A percentile compares a stretch with the other conserved stretches of the same genome.
Evolutionary conservation across 768 basidiomycete genomes (phyloP).

Genomic region (Thelephora aurantiotincta): DNA sequence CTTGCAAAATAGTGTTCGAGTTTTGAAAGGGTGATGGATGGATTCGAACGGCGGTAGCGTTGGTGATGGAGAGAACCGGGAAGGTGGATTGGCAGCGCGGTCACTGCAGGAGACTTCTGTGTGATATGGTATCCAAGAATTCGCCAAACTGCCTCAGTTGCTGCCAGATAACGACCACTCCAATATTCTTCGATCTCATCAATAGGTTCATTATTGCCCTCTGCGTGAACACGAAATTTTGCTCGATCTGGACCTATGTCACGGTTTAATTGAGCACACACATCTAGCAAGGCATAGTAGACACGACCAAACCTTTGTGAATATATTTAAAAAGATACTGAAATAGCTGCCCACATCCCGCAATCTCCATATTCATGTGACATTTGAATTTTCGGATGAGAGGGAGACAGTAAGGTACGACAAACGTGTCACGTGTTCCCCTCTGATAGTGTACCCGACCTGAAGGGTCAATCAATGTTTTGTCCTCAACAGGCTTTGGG

Average conservation of each 20-base stretch:
- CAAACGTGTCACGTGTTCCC: constrained; percentile 12
- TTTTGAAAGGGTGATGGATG: constrained; percentile 5
- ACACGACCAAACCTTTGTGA: constrained; percentile 18
- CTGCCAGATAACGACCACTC: constrained; percentile 21
- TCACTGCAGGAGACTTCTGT: constrained; percentile 20
- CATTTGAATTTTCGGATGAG: constrained; percentile 17
- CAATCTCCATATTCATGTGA: constrained; percentile 24
- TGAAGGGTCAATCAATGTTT: constrained; percentile 15
- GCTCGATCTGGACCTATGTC: constrained; percentile 9
- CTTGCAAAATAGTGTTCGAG: constrained; percentile 12
- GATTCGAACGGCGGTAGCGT: constrained; percentile 12
- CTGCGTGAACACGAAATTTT: constrained; percentile 1
- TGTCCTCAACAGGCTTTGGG: constrained; percentile 8
- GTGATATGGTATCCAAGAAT: constrained; percentile 23
- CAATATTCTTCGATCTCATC: constrained; percentile 24
- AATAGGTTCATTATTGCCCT: constrained; percentile 1
- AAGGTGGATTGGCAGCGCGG: constrained; percentile 20
- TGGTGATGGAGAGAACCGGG: constrained; percentile 5
- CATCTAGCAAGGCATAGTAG: neutral
- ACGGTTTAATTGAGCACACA: neutral
- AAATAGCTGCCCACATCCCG: constrained; percentile 18
- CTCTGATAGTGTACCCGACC: constrained; percentile 18
- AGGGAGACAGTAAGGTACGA: constrained; percentile 17
- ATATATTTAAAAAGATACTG: constrained; percentile 27
- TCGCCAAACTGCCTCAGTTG: constrained; percentile 22